phyloP scores from a whole-genome alignment of 805 yeast genomes.

The Kuraishia hungarica region DNA sequence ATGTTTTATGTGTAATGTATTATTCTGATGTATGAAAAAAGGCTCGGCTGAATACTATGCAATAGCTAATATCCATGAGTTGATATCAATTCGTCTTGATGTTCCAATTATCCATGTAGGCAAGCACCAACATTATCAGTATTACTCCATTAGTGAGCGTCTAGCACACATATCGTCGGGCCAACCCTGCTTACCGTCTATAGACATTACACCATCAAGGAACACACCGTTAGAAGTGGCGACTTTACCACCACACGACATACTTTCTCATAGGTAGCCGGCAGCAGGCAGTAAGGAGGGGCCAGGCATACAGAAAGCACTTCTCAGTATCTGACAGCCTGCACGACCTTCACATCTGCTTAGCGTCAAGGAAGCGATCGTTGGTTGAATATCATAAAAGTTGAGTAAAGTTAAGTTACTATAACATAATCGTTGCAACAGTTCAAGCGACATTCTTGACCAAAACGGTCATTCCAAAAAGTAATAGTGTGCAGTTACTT shows the following conservation, averaged over 20 bases:
- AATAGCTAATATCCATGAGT: too few species aligned
- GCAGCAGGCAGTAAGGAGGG: too few species aligned
- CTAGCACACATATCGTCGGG: neutral
- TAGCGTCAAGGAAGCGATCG: neutral
- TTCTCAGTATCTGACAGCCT: neutral
- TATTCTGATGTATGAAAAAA: too few species aligned
- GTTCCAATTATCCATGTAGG: neutral
- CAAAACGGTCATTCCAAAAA: too few species aligned
- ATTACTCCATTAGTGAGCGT: neutral
- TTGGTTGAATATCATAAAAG: too few species aligned
- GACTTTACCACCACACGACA: neutral
- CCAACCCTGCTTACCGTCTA: neutral
- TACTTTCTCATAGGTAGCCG: neutral
- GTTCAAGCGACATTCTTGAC: too few species aligned
- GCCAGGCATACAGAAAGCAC: neutral
- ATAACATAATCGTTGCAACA: too few species aligned
- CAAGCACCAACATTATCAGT: neutral
- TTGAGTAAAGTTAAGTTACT: neutral
- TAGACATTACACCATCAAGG: neutral
- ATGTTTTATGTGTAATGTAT: slow-evolving; percentile 11
- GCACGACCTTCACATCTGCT: neutral
- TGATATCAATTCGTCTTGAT: neutral
- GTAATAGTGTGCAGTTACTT: too few species aligned
- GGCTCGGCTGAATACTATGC: neutral
- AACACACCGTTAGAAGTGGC: neutral